Evolutionary conservation across 2,329 filamentous ascomycete species (phyloP).

Genomic region (Magnaporthales sp.): DNA sequence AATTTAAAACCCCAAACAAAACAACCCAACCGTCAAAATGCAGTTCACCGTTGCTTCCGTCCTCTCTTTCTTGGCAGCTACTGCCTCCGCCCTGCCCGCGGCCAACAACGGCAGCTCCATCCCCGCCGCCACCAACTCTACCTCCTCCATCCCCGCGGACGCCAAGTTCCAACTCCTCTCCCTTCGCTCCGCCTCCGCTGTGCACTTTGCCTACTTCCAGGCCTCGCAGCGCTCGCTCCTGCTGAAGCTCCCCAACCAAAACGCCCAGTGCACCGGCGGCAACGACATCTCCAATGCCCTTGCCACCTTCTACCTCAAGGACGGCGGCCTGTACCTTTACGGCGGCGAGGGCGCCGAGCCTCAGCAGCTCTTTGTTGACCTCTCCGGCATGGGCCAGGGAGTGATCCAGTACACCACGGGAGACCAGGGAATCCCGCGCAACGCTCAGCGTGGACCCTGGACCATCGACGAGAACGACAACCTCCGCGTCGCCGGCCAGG

Average conservation of each 20-base stretch:
- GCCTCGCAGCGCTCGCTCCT: slow-evolving; percentile 35
- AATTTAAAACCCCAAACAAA: neutral
- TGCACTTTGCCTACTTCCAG: slow-evolving; percentile 37
- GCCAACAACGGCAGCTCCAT: slow-evolving; percentile 11
- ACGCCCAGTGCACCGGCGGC: slow-evolving; percentile 35
- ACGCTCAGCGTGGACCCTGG: slow-evolving; percentile 39
- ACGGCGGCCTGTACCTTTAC: slow-evolving; percentile 39
- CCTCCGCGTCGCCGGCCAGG: slow-evolving; percentile 33
- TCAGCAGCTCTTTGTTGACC: slow-evolving; percentile 44
- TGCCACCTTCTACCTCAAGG: slow-evolving; percentile 41
- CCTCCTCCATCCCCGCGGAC: too few relatives aligned
- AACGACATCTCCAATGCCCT: slow-evolving; percentile 22
- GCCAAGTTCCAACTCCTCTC: slow-evolving; percentile 39
- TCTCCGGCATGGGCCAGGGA: slow-evolving; percentile 21
- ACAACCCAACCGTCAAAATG: slow-evolving; percentile 11
- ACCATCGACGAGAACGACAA: slow-evolving; percentile 29
- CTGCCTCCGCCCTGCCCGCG: slow-evolving; percentile 16
- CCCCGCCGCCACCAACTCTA: slow-evolving; percentile 11
- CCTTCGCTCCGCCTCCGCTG: slow-evolving; percentile 36
- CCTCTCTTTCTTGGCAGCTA: slow-evolving; percentile 20
- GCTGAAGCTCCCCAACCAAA: slow-evolving; percentile 32
- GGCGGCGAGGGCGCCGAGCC: slow-evolving; percentile 23
- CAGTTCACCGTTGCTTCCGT: slow-evolving; percentile 48
- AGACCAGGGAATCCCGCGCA: slow-evolving; percentile 22
- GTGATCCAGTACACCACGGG: slow-evolving; percentile 38